Base-by-base conservation (phyloP, 805 yeast species). In the Saturnispora silvae region DNA sequence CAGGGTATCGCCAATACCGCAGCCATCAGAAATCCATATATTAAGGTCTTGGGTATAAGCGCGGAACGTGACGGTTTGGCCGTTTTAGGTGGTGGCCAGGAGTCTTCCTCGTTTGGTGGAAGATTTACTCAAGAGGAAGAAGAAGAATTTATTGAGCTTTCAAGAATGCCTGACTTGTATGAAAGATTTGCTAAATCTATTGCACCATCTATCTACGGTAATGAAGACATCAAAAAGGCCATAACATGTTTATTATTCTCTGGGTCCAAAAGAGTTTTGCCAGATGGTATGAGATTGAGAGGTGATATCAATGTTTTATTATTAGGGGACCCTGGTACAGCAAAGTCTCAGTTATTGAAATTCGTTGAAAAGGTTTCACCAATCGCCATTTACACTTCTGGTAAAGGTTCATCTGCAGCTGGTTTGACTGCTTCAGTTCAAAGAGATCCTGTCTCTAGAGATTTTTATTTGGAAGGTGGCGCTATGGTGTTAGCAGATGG, bases 401-500 rank as follows among this genome's bases (percentile, higher is more conserved):
- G 99, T 65, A 92, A 92, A 55, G 99, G 99, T 52, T 89, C 98
- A 0, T 89, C 97, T 9, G 99, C 99, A 2, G 99, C 97, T 2
- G 99, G 99, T 76, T 71, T 92, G 60, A 92, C 99, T 2, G 98
- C 98, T 1, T 81, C 95, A 14, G 97, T 92, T 15, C 98, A 89
- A 63, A 72, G 96, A 56, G 97, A 92, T 57, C 69, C 84, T 1
- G 65, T 68, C 18, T 82, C 96, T 0, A 67, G 95, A 45, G 98
- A 92, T 50, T 92, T 89, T 57, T 89, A 83, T 57, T 65, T 92
- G 37, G 99, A 92, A 70, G 98, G 99, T 42, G 99, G 99, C 61
- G 99, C 99, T 7, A 87, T 92, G 96, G 98, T 92, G n/a, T 66
- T 92, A 35, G 98, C 99, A 0, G 98, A 92, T 63, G 97, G 97